Percentiles rank a stretch among this genome's conserved stretches.
phyloP scores from a whole-genome alignment of 2,329 filamentous ascomycete species.

The Tolypocladium amazonense region DNA sequence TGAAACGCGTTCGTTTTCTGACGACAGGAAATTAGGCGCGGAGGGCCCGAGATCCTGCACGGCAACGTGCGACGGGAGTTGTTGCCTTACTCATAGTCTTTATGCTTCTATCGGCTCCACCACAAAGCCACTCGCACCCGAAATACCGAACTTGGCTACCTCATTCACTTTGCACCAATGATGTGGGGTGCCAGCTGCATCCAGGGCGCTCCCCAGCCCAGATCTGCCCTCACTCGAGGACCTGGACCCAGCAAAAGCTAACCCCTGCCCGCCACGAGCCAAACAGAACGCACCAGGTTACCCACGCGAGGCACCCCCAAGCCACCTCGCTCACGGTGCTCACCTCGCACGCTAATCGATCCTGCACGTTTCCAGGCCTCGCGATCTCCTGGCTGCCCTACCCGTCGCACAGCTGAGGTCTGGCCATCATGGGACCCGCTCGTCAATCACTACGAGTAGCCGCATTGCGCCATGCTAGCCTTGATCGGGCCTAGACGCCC shows the following conservation, averaged over 20 bases:
- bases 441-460: not conserved
- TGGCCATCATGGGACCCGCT: not conserved
- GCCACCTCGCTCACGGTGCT: not conserved
- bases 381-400: not conserved
- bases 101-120: not conserved
- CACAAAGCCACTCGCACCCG: too few species aligned
- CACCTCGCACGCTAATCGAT: not conserved
- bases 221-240: too few species aligned
- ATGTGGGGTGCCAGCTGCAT: not conserved
- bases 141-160: too few species aligned
- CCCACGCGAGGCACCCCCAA: not conserved
- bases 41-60: too few species aligned
- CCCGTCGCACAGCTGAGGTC: not conserved
- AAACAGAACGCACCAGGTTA: not conserved
- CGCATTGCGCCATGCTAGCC: not conserved
- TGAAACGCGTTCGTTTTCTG: too few species aligned
- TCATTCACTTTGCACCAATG: not conserved
- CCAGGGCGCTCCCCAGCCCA: not conserved
- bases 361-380: not conserved
- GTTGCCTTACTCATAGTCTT: too few species aligned
- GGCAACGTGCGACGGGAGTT: too few species aligned
- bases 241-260: too few species aligned
- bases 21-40: too few species aligned
- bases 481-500: not conserved
- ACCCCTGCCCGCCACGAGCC: not conserved